A percentile compares a stretch with the other conserved stretches of the same genome.
Evolutionary conservation across 331 rosid species (phyloP).

Genomic region (Telfairia occidentalis): DNA sequence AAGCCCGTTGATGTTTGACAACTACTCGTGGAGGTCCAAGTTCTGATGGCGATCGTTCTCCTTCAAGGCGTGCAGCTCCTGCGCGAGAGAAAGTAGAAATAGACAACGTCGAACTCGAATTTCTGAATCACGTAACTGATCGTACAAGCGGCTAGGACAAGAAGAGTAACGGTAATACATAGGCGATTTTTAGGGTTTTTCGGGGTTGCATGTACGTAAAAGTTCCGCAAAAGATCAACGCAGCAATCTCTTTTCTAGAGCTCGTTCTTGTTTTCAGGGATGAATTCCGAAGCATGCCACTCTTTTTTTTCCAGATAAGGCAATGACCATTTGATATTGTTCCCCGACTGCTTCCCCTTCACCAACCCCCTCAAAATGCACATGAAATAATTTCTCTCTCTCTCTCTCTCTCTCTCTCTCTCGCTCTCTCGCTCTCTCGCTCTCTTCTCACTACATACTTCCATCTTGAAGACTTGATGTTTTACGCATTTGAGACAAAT

Average conservation of each 20-base stretch:
- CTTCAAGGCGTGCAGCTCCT: not conserved
- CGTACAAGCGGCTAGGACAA: not conserved
- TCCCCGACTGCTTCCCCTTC: not conserved
- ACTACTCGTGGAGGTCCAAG: not conserved
- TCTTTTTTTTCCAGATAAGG: not conserved
- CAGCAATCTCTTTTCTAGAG: not conserved
- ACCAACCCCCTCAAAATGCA: not conserved
- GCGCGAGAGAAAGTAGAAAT: not conserved
- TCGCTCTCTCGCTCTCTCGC: no score
- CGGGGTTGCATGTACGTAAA: not conserved
- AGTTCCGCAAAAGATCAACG: not conserved
- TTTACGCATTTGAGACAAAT: not conserved
- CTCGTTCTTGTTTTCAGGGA: constrained; percentile 6
- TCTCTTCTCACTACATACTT: not conserved
- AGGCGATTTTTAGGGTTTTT: not conserved
- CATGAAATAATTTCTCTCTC: no score
- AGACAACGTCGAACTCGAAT: not conserved
- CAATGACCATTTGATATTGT: not conserved
- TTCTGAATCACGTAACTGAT: not conserved
- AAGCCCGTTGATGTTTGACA: not conserved
- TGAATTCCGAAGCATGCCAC: not conserved
- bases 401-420: no score
- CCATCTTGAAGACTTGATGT: not conserved
- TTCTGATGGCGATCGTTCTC: not conserved
- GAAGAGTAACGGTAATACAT: not conserved